A percentile compares a stretch with the other conserved stretches of the same genome.
phyloP scores from a whole-genome alignment of 257 asterid genomes.

The Lycium barbarum region DNA sequence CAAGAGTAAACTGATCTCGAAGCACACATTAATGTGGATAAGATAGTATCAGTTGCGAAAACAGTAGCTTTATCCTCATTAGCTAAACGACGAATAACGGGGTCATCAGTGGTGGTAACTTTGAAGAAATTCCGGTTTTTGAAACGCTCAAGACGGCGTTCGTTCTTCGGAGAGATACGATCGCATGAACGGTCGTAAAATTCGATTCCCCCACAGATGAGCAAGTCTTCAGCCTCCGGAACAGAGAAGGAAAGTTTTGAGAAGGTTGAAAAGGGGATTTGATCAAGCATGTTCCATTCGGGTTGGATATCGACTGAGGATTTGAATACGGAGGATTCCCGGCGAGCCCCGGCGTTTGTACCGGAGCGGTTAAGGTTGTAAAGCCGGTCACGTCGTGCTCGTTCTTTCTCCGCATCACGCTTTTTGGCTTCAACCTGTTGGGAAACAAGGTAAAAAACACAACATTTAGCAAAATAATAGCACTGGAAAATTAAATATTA shows the following conservation, averaged over 20 bases:
- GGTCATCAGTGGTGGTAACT: constrained; percentile 90
- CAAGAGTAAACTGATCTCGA: constrained; percentile 88
- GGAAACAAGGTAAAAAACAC: too few species aligned
- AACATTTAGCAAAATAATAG: too few species aligned
- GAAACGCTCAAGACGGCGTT: constrained; percentile 73
- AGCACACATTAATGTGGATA: constrained; percentile 82
- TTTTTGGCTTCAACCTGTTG: constrained; percentile 54
- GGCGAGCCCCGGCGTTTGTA: constrained; percentile 47
- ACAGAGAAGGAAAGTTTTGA: constrained; percentile 78
- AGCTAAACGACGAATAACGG: constrained; percentile 82
- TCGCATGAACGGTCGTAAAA: constrained; percentile 83
- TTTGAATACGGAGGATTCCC: constrained; percentile 80
- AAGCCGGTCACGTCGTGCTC: constrained; percentile 75
- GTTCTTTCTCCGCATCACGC: constrained; percentile 91
- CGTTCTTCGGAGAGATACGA: constrained; percentile 77
- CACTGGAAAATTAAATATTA: too few species aligned
- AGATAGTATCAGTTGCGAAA: constrained; percentile 76
- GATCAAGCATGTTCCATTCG: constrained; percentile 97
- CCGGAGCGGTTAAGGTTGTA: constrained; percentile 67
- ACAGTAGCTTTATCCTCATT: constrained; percentile 94
- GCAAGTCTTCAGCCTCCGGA: constrained; percentile 81
- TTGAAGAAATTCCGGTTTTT: constrained; percentile 82
- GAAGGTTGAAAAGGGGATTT: constrained; percentile 91
- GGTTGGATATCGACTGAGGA: constrained; percentile 95
- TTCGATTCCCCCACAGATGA: constrained; percentile 83